phyloP scores from a whole-genome alignment of 225 moss, liverwort and hornwort genomes.

The Ulota crispa region DNA sequence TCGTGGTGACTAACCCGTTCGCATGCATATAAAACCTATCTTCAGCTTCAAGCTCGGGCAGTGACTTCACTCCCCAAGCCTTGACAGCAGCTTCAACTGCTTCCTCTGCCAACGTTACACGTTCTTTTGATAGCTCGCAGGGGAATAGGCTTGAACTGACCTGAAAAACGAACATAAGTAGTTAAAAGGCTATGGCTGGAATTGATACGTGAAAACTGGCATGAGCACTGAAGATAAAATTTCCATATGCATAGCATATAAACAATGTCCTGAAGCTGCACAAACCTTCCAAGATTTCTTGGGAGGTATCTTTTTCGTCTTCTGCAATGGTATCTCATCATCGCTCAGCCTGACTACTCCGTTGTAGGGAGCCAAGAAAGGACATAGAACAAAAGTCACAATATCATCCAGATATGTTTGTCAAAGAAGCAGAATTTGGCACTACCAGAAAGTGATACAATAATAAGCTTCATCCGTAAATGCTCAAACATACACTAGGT shows the following conservation, averaged over 20 bases:
- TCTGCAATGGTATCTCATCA: conserved; percentile 91
- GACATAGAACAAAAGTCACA: conserved; percentile 10
- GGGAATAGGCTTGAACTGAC: conserved; percentile 80
- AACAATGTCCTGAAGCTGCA: conserved; percentile 11
- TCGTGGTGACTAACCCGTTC: conserved; percentile 58
- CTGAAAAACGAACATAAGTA: conserved; percentile 35
- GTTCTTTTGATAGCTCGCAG: conserved; percentile 65
- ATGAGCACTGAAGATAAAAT: neutral
- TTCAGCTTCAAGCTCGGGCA: conserved; percentile 93
- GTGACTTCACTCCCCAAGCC: conserved; percentile 78
- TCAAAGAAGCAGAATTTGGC: neutral
- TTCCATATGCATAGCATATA: conserved; percentile 2
- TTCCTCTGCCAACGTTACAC: conserved; percentile 47
- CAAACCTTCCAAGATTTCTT: conserved; percentile 89
- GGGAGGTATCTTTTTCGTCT: conserved; percentile 67
- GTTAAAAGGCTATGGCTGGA: neutral
- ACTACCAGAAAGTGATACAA: neutral
- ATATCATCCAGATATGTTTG: neutral
- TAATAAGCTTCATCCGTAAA: neutral
- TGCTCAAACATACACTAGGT: too few species aligned
- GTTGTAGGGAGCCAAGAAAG: conserved; percentile 22
- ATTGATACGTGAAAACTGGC: neutral
- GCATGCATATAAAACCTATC: conserved; percentile 94
- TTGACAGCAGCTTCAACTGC: conserved; percentile 79
- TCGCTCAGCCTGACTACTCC: conserved; percentile 79